Evolutionary conservation across 2,329 filamentous ascomycete genomes (phyloP), one percentile per base, ranked within the genome.

Genomic region (Aureobasidium melanogenum): DNA sequence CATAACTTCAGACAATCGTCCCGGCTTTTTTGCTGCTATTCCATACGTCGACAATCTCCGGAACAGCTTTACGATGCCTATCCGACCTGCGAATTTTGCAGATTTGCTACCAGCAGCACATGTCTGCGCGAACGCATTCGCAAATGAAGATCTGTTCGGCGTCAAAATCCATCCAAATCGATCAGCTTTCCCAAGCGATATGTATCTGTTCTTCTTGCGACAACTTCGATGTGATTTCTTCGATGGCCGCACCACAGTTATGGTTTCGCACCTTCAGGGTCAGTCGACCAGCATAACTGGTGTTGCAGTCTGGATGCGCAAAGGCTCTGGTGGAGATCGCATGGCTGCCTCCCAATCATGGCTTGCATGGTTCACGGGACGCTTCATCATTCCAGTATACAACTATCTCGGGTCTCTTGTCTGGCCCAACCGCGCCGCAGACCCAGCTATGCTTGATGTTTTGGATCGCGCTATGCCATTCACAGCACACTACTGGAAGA

Each of bases 101-200:
- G 69, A 70, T 39, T 64, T 69, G 24, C 48, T 66, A 19, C 65
- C 67, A 50, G 65, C 67, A 24, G 64, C 67, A 17, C 63, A 66
- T 62, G 62, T 67, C 44, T 63, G 67, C 26, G 65, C 67, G 5
- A 56, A 55, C 43, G 69, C 69, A 36, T 70, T 70, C 63, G 47
- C 61, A 30, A 62, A 70, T 34, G 68, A 70, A 59, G 59, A 57
- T 5, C 61, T 69, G 32, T 66, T 68, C 59, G 68, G 67, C 36
- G 19, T 62, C 39, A 17, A 63, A 24, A 67, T 69, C 24, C 67
- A 70, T 44, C 67, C 69, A 1, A 47, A 66, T 14, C 48, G 66
- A 50, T 32, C 66, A 14, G 32, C 63, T 28, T 70, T 65, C 34
- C 69, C 69, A 8, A 63, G 67, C 22, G 67, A 70, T 54, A 57